Conservation (phyloP, 1,284 basidiomycete genomes). For the Bondarzewia mesenterica region DNA sequence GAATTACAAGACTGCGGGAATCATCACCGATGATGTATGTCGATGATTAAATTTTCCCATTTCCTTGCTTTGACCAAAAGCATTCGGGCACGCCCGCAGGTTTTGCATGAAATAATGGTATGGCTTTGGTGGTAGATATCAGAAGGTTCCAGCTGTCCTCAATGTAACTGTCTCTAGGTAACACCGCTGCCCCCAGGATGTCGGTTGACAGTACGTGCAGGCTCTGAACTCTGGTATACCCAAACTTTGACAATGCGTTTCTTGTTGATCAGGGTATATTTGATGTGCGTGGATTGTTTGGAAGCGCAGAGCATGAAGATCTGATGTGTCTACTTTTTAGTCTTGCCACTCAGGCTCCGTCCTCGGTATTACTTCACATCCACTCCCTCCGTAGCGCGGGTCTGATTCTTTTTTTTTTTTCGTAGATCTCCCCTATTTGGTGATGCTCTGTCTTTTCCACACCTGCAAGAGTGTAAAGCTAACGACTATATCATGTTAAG, state of each 20-base stretch:
- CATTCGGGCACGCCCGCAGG: constrained; percentile 24
- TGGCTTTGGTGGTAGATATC: constrained; percentile 2
- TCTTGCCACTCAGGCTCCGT: constrained; percentile 59
- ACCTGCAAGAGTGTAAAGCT: background rate
- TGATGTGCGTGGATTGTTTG: constrained; percentile 39
- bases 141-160: background rate
- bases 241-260: no score
- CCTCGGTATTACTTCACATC: constrained; percentile 30
- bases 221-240: background rate
- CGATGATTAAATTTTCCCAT: background rate
- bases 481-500: constrained; percentile 22
- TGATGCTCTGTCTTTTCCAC: constrained; percentile 20
- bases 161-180: constrained; percentile 30
- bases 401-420: background rate
- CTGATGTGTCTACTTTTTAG: constrained; percentile 21
- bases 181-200: constrained; percentile 52
- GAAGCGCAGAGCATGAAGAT: background rate
- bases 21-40: constrained; percentile 75
- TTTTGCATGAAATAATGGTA: constrained; percentile 56
- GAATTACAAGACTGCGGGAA: constrained; percentile 61
- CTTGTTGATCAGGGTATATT: constrained; percentile 55
- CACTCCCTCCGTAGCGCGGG: background rate
- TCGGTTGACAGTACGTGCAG: constrained; percentile 54
- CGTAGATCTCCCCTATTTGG: constrained; percentile 55
- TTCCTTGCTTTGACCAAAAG: background rate